Conservation (phyloP, 371 early-diverging fungal species). For the Batrachochytrium dendrobatidis region DNA sequence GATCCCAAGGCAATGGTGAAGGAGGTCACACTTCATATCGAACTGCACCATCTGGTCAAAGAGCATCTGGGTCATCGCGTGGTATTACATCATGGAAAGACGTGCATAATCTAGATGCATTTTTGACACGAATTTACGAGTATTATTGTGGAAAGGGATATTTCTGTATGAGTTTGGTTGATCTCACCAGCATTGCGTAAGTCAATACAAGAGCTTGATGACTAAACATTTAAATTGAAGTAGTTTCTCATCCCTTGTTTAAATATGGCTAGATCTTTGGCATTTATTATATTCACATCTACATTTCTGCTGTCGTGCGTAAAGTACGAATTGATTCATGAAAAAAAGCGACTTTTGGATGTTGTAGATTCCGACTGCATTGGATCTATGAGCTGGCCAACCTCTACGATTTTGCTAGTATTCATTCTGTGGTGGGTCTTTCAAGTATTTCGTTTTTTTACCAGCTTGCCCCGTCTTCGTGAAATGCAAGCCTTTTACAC, state of each 20-base stretch:
- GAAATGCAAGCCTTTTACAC: constrained; percentile 83
- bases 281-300: constrained; percentile 79
- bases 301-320: constrained; percentile 84
- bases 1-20: not conserved
- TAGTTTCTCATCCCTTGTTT: too few relatives aligned
- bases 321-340: constrained; percentile 69
- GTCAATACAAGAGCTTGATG: not conserved
- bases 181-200: not conserved
- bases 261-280: constrained; percentile 27
- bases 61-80: too few relatives aligned
- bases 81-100: constrained; percentile 7
- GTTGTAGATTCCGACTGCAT: constrained; percentile 68
- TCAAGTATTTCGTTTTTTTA: constrained; percentile 57
- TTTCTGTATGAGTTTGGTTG: constrained; percentile 56
- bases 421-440: constrained; percentile 68
- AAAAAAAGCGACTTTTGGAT: constrained; percentile 57
- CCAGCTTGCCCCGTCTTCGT: constrained; percentile 61
- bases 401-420: constrained; percentile 28
- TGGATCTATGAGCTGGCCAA: not conserved
- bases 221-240: too few relatives aligned
- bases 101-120: constrained; percentile 5
- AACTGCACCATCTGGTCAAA: not conserved
- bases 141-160: constrained; percentile 75
- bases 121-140: constrained; percentile 48
- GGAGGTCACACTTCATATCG: not conserved